Conservation (phyloP, 2,329 filamentous ascomycete species). For the Colletotrichum brevisporum region DNA sequence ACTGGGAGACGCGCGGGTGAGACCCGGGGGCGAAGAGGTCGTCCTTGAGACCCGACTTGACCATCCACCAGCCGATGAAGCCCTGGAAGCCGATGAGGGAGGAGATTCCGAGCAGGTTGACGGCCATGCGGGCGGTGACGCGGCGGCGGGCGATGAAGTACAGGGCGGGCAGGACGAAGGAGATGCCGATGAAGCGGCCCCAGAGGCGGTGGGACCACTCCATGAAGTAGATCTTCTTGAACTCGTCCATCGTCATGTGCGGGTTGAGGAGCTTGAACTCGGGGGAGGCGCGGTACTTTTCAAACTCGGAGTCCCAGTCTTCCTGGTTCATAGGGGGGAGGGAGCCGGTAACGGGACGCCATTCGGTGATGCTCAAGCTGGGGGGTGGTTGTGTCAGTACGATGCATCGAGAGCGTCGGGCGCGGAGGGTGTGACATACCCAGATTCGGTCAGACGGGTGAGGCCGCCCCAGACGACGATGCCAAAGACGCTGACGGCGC, state of each 20-base stretch:
- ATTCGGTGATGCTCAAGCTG: constrained; percentile 98
- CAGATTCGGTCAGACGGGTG: constrained; percentile 94
- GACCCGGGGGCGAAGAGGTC: constrained; percentile 93
- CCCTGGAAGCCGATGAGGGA: constrained; percentile 95
- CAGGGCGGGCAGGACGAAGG: constrained; percentile 87
- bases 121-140: constrained; percentile 84
- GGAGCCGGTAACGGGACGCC: constrained; percentile 95
- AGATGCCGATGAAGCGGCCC: constrained; percentile 91
- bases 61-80: constrained; percentile 99
- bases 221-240: constrained; percentile 99
- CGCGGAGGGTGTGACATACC: constrained; percentile 66
- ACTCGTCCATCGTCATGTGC: constrained; percentile 91
- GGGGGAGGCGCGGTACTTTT: constrained; percentile 91
- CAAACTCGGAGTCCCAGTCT: constrained; percentile 94
- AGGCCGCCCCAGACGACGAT: constrained; percentile 96
- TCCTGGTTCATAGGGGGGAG: constrained; percentile 82
- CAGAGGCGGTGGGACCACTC: constrained; percentile 97
- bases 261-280: constrained; percentile 95
- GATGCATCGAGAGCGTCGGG: neutral
- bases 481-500: constrained; percentile 93
- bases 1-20: constrained; percentile 94
- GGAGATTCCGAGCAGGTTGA: constrained; percentile 85
- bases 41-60: constrained; percentile 94
- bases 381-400: constrained; percentile 18
- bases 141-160: constrained; percentile 89